Base-by-base conservation (phyloP, 176 grass and related monocot species). In the Otatea glauca region DNA sequence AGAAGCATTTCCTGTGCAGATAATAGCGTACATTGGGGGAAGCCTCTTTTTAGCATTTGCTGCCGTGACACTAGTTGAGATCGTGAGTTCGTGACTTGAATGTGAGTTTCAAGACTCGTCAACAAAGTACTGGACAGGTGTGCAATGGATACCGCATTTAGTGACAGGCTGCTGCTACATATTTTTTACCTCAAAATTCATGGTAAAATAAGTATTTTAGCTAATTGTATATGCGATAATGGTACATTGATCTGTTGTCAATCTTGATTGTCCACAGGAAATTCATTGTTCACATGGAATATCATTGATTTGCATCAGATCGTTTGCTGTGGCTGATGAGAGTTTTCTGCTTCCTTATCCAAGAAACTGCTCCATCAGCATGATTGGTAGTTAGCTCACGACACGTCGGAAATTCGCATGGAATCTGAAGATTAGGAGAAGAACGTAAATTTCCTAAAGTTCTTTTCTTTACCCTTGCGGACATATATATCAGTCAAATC, bases 41-140 rank as follows among this genome's bases (percentile, higher is more conserved):
- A 84, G 83, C 43, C 93, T 99, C 35, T 94, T 99, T 83, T 80
- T 99, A 86, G 93, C 91, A 53, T 99, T 96, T 91, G 96, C 96
- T 50, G 90, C 84, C 3, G 82, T 96, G 58, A 96, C 96, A 59
- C 73, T 99, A 70, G 24, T 92, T 54, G 96, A 99, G 86, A 99
- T 99, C 32, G 77, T 86, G 45, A 94, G 25, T 84, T 96, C 69
- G 5, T 83, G 55, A 83, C 27, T 11, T 61, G 77, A 83, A 49
- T 66, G 47, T 23, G 63, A 27, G 74, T 68, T 60, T 42, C 68
- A 74, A 58, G 69, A 54, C 81, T 86, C 61, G 29, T 70, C 41
- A 37, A 77, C 65, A 34, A 76, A 24, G 38, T 67, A 66, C 43
- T 20, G 38, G 9, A 74, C 55, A 81, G 90, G 79, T 89, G 35